Conservation (phyloP, 805 yeast genomes). For the Jamesozyma spencerorum region DNA sequence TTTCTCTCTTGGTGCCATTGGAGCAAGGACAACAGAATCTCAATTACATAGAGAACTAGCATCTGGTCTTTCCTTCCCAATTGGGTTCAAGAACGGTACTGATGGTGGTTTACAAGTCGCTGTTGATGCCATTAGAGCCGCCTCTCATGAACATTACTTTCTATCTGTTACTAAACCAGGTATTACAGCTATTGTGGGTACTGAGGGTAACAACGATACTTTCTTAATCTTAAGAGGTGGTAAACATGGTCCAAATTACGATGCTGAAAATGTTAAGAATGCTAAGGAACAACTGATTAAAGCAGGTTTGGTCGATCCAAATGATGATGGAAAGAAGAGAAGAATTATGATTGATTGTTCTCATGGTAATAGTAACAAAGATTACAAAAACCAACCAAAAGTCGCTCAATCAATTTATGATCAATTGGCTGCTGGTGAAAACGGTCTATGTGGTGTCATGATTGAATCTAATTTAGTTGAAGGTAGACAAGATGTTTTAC, state of each 20-base stretch:
- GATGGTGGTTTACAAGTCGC: conserved; percentile 94
- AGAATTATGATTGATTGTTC: conserved; percentile 90
- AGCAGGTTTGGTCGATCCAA: conserved; percentile 39
- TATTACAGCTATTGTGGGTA: conserved; percentile 89
- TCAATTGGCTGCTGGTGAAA: conserved; percentile 70
- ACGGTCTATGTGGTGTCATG: conserved; percentile 84
- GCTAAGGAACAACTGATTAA: conserved; percentile 53
- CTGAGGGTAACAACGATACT: conserved; percentile 85
- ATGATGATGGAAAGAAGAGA: conserved; percentile 39
- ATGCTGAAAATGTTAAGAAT: conserved; percentile 57
- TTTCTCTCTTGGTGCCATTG: conserved; percentile 94
- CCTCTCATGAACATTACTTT: conserved; percentile 89
- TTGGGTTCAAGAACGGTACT: conserved; percentile 96
- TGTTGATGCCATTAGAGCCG: conserved; percentile 86
- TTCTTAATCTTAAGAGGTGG: conserved; percentile 95
- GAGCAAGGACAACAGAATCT: conserved; percentile 97
- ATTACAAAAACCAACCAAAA: conserved; percentile 86
- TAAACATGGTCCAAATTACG: conserved; percentile 84
- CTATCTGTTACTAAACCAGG: conserved; percentile 94
- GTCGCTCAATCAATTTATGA: conserved; percentile 72
- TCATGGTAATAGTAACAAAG: conserved; percentile 89
- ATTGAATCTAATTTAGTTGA: conserved; percentile 86
- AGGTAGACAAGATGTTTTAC: conserved; percentile 88
- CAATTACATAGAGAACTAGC: conserved; percentile 96
- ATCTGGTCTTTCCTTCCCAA: conserved; percentile 94